Percentiles rank a stretch among this genome's conserved stretches.
These are phyloP conservation scores for Breviolum minutum DNA, from an alignment of 73 alveolate genomes.

Conservation along the genomic window DNA sequence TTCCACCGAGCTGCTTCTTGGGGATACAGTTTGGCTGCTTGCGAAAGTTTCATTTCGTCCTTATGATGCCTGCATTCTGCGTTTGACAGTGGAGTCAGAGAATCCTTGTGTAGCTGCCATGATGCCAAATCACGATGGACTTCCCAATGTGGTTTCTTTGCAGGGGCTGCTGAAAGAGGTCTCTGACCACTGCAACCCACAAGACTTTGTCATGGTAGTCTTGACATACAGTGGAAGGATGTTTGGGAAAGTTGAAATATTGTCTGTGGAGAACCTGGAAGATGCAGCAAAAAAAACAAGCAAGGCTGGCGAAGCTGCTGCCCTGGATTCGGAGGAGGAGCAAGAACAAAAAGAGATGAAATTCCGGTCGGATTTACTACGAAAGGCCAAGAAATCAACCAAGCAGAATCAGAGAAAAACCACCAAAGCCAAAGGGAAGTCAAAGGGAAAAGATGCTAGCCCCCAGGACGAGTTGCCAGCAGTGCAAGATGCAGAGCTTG, in stretches of 20 bases:
- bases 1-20: neutral
- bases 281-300: neutral
- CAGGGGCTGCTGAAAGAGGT: neutral
- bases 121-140: neutral
- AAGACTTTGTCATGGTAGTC: neutral
- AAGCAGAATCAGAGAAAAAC: neutral
- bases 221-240: neutral
- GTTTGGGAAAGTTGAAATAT: neutral
- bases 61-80: neutral
- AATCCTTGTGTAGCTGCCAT: neutral
- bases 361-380: neutral
- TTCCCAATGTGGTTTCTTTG: neutral
- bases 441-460: neutral
- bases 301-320: neutral
- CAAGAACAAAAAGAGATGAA: neutral
- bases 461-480: neutral
- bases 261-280: neutral
- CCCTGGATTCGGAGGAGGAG: neutral
- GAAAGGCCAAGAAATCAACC: neutral
- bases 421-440: no score
- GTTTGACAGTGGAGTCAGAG: neutral
- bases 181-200: neutral
- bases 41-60: neutral
- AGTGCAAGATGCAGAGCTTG: neutral
- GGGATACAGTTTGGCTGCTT: neutral